phyloP scores from a whole-genome alignment of 768 basidiomycete species.

The Mycena galopus region DNA sequence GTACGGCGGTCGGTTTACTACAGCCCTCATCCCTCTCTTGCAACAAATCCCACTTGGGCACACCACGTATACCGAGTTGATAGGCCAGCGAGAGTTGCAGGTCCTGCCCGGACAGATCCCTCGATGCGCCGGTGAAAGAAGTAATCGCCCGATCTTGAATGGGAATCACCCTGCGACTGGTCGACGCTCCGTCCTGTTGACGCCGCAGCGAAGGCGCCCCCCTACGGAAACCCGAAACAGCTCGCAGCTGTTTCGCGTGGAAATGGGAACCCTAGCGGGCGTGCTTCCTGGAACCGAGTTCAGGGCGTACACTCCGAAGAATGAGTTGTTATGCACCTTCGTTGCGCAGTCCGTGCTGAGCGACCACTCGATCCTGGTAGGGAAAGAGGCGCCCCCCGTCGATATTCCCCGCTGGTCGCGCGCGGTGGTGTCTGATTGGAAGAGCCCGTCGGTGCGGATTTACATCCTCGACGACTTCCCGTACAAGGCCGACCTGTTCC shows the following conservation, averaged over 20 bases:
- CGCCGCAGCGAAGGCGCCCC: not conserved
- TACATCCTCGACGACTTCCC: not conserved
- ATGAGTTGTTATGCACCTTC: not conserved
- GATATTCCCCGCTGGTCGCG: not conserved
- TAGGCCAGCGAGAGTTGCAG: not conserved
- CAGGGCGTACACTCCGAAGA: not conserved
- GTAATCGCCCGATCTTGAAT: slow-evolving; percentile 11
- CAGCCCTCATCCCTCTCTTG: not conserved
- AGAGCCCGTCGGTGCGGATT: not conserved
- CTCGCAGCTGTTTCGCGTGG: not conserved
- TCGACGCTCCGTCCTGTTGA: not conserved
- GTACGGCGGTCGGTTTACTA: slow-evolving; percentile 8
- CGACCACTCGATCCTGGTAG: not conserved
- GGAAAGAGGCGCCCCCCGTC: not conserved
- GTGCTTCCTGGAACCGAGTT: slow-evolving; percentile 12
- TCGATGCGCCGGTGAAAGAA: not conserved
- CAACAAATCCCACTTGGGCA: not conserved
- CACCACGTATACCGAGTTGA: not conserved
- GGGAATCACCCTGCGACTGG: not conserved
- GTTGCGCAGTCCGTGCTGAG: not conserved
- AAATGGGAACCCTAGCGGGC: not conserved
- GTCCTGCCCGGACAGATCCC: not conserved
- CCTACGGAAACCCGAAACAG: not conserved
- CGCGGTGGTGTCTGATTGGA: slow-evolving; percentile 2
- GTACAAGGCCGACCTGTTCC: not conserved